Base-by-base conservation (phyloP, 2,329 filamentous ascomycete genomes). In the Penicillium sp. region DNA sequence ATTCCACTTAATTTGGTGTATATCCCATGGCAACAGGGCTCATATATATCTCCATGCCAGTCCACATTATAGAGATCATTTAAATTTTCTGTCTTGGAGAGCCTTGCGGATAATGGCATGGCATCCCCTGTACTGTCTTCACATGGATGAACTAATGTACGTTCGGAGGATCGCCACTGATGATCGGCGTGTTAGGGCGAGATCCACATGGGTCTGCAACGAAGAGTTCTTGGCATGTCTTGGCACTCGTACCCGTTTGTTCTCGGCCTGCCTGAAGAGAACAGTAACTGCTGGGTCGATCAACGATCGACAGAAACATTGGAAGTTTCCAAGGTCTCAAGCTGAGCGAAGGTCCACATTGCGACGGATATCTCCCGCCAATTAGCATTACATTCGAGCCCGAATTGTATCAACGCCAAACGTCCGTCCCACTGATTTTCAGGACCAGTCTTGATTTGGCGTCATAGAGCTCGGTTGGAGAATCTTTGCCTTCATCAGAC, bases 231-330 rank as follows among this genome's bases (percentile, higher is more conserved):
- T 40, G 36, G 36, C 36, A n/a, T 9, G 36, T 2, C 36, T 40
- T 40, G 36, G 36, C 36, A 40, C 10, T 40, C 18, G 36, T 40
- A 40, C 36, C 36, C 18, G 36, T 26, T 40, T 40, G 21, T 40
- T 26, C 20, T 40, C 21, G 36, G n/a, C 36, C 34, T 37, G 20
- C 21, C 13, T n/a, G 29, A n/a, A 37, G 3, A 23, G 8, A 37
- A 37, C 7, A 23, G 34, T 21, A 37, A 37, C 3, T 37, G 12
- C 4, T 26, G 13, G 21, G 36, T 6, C 36, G 36, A 40, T 40
- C 36, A 40, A 15, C 4, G 36, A 40, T 40, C 36, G 23, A 40
- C 36, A 27, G 18, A 21, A n/a, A 40, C 36, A 20, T 40, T 40
- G 36, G 36, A 40, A 26, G 36, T 24, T 40, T 26, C 36, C 18